Evolutionary conservation across 2,329 filamentous ascomycete species (phyloP), one percentile per base, ranked within the genome.

Genomic region (Fusarium sp.): DNA sequence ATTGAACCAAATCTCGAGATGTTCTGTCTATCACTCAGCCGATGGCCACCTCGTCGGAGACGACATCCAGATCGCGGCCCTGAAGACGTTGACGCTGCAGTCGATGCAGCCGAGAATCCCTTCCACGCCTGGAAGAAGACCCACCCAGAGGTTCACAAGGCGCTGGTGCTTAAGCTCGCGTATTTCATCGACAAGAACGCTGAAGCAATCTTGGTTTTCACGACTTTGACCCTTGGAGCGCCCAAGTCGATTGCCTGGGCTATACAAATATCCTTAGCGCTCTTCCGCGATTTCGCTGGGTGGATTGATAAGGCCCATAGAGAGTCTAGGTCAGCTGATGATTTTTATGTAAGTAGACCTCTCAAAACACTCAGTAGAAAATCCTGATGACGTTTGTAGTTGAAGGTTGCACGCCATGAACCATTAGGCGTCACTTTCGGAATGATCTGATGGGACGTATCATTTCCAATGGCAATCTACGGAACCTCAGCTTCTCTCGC

Each of bases 101-200:
- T 44, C 10, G 15, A 24, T 0, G 41, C n/a, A 0, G 10, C 41
- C 15, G 5, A 24, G 2, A 24, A 18, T 11, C n/a, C 17, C 12
- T 45, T 44, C n/a, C n/a, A 2, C 0, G 5, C 42, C 5, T 44
- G 7, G 7, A 26, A 26, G 15, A 45, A 45, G 42, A 26, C 15
- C 0, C 17, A 2, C 2, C 15, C 10, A 2, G 15, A 24, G 2
- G n/a, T 44, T 24, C 5, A 0, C 0, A 44, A 44, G 42, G n/a
- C n/a, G 1, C 5, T 24, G n/a, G 6, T 26, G 7, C 7, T 9
- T 0, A 26, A 26, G 3, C 11, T 45, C 7, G n/a, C 7, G 5
- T 7, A 44, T 2, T 18, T 44, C 3, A 18, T 44, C 7, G n/a
- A 24, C 1, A 6, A 8, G 3, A 18, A 26, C n/a, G 7, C 42